Conservation (phyloP, 352 stramenopile species). For the Pythium biforme region DNA sequence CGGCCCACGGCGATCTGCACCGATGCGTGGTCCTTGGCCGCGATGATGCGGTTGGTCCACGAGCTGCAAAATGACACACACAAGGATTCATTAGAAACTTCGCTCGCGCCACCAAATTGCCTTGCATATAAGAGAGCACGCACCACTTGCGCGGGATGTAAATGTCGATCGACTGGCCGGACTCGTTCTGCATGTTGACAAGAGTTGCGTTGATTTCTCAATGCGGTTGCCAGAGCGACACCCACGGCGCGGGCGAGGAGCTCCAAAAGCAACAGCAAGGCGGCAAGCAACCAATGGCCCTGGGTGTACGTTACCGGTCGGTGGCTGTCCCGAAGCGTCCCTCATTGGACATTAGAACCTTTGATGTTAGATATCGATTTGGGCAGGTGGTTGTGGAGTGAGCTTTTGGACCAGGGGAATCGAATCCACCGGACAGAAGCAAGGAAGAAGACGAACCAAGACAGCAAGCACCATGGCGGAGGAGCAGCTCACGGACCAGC, state of each 20-base stretch:
- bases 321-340: slow-evolving; percentile 6
- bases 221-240: slow-evolving; percentile 20
- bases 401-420: background rate
- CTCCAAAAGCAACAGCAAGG: background rate
- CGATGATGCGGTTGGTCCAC: slow-evolving; percentile 98
- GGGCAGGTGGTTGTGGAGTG: background rate
- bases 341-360: background rate
- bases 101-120: background rate
- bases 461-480: slow-evolving; percentile 26
- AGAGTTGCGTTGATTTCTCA: slow-evolving; percentile 57
- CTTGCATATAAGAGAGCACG: slow-evolving; percentile 18
- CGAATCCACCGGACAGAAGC: background rate
- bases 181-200: slow-evolving; percentile 97
- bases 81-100: slow-evolving; percentile 10
- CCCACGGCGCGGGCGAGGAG: background rate
- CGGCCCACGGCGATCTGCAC: slow-evolving; percentile 98
- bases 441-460: slow-evolving; percentile 6
- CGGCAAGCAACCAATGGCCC: slow-evolving; percentile 64
- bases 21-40: slow-evolving; percentile 97
- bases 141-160: slow-evolving; percentile 98
- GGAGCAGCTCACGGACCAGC: slow-evolving; percentile 75
- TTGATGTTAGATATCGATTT: background rate
- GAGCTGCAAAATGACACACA: slow-evolving; percentile 56
- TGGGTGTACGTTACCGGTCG: slow-evolving; percentile 85
- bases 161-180: slow-evolving; percentile 96